Evolutionary conservation across 768 basidiomycete species (phyloP), one percentile per base, ranked within the genome.

Genomic region (Baorangia bicolor): DNA sequence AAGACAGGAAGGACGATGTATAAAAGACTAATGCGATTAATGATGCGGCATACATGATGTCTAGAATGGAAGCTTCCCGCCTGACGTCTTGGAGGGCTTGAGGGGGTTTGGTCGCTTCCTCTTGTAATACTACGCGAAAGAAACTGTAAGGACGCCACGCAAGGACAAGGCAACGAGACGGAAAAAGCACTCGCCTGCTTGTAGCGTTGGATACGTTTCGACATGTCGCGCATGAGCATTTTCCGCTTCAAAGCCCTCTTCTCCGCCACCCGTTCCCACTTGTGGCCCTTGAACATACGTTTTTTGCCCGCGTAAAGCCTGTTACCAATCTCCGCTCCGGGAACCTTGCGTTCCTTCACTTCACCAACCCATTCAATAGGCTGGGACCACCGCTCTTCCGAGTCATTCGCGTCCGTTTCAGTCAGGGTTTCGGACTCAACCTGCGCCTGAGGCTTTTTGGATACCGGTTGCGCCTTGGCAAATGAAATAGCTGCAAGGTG

Each of bases 261-360:
- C 53, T 74, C 77, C 61, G 75, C 77, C 60, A 74, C 67, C 34
- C 88, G 81, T 74, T 93, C 87, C 87, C 88, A 92, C 63, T 82
- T 88, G 78, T 93, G 91, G n/a, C 91, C 91, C 78, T 93, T 94
- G 83, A 94, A 93, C 91, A 93, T 93, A 58, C 81, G 77, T 78
- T 84, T 88, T 81, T 81, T 88, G 55, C 78, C 84, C 11, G 86
- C 83, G 60, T 93, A 94, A 61, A 92, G 71, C 51, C 82, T 78
- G 59, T 80, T 79, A 34, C 87, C 87, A 63, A 78, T 64, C 55
- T 85, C 77, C 48, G 80, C 73, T 53, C 87, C 82, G 53, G 74
- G 66, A 30, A 75, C 74, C 38, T 66, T 68, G 67, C 76, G 78
- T 51, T 72, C 69, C 62, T 72, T 68, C 21, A 65, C 58, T 31